Conservation (phyloP, 305 asterid species). For the Fraxinus platypoda region DNA sequence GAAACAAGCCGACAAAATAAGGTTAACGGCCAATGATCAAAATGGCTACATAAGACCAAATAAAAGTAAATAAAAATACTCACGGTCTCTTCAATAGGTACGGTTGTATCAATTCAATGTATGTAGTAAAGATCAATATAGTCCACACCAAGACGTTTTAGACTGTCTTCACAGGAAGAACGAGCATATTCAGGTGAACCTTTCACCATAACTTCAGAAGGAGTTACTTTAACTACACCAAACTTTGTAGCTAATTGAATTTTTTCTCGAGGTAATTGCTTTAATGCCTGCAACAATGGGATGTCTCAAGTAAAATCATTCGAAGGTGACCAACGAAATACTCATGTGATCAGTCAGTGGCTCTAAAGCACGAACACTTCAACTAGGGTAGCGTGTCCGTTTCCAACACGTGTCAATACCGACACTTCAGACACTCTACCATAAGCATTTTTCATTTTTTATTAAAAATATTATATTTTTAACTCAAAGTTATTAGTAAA, state of each 20-base stretch:
- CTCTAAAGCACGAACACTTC: no score
- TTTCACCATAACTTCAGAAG: slow-evolving; percentile 30
- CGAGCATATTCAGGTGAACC: slow-evolving; percentile 51
- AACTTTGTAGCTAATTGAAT: slow-evolving; percentile 54
- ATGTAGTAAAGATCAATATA: slow-evolving; percentile 50
- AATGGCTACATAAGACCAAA: not conserved
- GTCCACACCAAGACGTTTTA: slow-evolving; percentile 44
- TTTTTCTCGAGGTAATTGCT: slow-evolving; percentile 50
- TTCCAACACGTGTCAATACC: no score
- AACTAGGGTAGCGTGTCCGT: no score
- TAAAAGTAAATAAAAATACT: not conserved
- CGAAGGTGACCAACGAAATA: not conserved
- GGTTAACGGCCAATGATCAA: not conserved
- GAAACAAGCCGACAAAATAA: no score
- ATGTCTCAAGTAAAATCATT: not conserved
- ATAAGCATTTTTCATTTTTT: no score
- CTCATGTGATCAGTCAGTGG: not conserved
- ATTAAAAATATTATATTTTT: no score
- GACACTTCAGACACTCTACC: no score
- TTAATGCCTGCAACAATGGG: slow-evolving; percentile 39
- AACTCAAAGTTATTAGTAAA: no score
- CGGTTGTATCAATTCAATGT: slow-evolving; percentile 45
- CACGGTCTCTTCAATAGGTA: slow-evolving; percentile 57
- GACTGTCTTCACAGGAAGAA: slow-evolving; percentile 51
- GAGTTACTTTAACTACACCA: slow-evolving; percentile 30